Evolutionary conservation across 768 basidiomycete genomes (phyloP), one percentile per base, ranked within the genome.

Genomic region (Auriculariales sp.): DNA sequence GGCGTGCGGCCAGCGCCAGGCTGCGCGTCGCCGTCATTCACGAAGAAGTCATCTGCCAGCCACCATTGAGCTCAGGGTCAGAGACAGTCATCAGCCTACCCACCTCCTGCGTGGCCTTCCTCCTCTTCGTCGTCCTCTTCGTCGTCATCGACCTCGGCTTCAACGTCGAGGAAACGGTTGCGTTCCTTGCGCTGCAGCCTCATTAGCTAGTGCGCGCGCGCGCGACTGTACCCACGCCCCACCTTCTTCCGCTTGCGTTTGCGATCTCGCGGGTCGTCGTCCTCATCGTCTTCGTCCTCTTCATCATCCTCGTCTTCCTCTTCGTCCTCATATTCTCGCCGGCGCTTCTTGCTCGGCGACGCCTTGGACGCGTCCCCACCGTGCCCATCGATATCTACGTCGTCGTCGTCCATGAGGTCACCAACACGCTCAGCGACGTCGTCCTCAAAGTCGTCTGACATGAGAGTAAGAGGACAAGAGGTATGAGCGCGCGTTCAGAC

Each of bases 71-170:
- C 32, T 45, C 34, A 48, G 48, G 39, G n/a, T 31, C 22, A 27
- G 35, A 47, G 33, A 59, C 72, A 15, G 39, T 74, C 72, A 74
- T 30, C 12, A 25, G 22, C 4, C 17, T 24, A 56, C 69, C 66
- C 10, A 66, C 67, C 66, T 54, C 56, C 57, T 1, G 71, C 83
- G 52, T 73, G 75, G 49, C 88, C 87, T 17, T 85, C 84, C 3
- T 86, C 86, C 4, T 82, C 89, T 17, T 94, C 91, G 2, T 85
- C 84, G 24, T 97, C 95, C 30, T 95, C 94, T 3, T 97, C 95
- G 17, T 98, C 95, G 28, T 95, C 92, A 56, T 91, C 91, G 17
- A 94, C 93, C 62, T 91, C 90, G 49, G 91, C 92, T 68, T 94
- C 90, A 50, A 93, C 75, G 77, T 98, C 95, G 56, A 98, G 71